phyloP scores from a whole-genome alignment of 2,329 filamentous ascomycete genomes.

The Diaporthe citrichinensis region DNA sequence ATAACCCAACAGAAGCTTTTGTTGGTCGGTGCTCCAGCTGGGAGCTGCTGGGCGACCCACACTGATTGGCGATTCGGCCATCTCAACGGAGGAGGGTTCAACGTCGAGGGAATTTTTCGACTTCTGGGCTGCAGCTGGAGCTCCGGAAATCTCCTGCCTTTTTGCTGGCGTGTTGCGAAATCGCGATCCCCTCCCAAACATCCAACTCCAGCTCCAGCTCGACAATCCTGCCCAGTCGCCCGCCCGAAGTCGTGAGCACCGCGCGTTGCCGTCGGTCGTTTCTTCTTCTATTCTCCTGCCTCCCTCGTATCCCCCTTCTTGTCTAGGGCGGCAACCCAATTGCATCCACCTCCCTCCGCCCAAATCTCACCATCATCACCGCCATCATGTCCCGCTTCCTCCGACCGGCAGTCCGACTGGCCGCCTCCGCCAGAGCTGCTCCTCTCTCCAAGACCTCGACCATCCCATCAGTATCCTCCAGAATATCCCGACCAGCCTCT shows the following conservation, averaged over 20 bases:
- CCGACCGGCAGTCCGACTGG: slow-evolving; percentile 60
- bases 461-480: slow-evolving; percentile 45
- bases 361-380: slow-evolving; percentile 28
- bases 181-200: slow-evolving; percentile 13
- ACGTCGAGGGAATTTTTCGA: slow-evolving; percentile 35
- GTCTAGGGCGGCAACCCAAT: slow-evolving; percentile 25
- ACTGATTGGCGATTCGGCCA: slow-evolving; percentile 38
- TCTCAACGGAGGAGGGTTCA: slow-evolving; percentile 35
- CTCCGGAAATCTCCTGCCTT: slow-evolving; percentile 33
- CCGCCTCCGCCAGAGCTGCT: slow-evolving; percentile 52
- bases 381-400: slow-evolving; percentile 61
- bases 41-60: slow-evolving; percentile 31
- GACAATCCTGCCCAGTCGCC: slow-evolving; percentile 16
- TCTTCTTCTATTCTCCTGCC: neutral
- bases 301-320: neutral
- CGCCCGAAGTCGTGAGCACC: slow-evolving; percentile 12
- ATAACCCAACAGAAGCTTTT: slow-evolving; percentile 40
- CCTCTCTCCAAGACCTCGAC: slow-evolving; percentile 46
- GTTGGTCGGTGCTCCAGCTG: slow-evolving; percentile 38
- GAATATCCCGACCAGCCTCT: slow-evolving; percentile 44
- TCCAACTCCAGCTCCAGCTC: slow-evolving; percentile 13
- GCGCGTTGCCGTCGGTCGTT: slow-evolving; percentile 7
- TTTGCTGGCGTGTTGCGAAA: slow-evolving; percentile 35
- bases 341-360: slow-evolving; percentile 34
- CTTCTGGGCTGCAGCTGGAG: slow-evolving; percentile 27